Conservation (phyloP, 176 grass and related monocot species). For the Raddia distichophylla region DNA sequence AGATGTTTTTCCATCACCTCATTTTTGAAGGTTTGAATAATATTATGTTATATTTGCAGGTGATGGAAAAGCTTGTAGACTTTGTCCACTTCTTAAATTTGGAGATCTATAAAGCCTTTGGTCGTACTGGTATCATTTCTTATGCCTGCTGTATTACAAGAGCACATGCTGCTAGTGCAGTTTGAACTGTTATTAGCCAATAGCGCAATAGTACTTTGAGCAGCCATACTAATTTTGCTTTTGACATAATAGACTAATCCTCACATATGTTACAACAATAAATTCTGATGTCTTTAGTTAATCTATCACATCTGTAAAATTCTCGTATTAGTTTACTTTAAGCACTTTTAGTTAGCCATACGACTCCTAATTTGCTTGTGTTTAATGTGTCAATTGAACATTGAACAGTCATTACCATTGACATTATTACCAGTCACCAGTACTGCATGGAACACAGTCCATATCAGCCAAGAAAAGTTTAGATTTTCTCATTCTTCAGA, state of each 20-base stretch:
- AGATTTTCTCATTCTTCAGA: constrained; percentile 9
- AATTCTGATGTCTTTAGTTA: constrained; percentile 45
- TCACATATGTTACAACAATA: constrained; percentile 9
- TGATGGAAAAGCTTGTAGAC: constrained; percentile 91
- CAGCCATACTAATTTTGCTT: constrained; percentile 11
- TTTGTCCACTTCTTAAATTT: constrained; percentile 86
- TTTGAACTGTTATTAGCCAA: constrained; percentile 29
- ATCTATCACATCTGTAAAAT: constrained; percentile 17
- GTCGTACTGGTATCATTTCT: constrained; percentile 70
- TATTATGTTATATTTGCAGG: constrained; percentile 46
- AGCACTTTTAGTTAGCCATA: constrained; percentile 17
- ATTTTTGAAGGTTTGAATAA: constrained; percentile 33
- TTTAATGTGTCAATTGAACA: constrained; percentile 8
- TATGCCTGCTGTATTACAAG: constrained; percentile 32
- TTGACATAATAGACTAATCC: constrained; percentile 9
- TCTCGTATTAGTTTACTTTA: not conserved
- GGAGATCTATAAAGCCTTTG: constrained; percentile 77
- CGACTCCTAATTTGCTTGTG: not conserved
- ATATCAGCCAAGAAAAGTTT: constrained; percentile 4
- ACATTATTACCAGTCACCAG: constrained; percentile 9
- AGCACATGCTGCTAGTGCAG: constrained; percentile 4
- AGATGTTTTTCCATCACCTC: constrained; percentile 1
- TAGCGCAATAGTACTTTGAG: constrained; percentile 26
- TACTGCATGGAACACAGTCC: not conserved
- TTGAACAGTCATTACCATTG: constrained; percentile 11